These are phyloP conservation scores for Penicillium tannophilum DNA, from an alignment of 495 filamentous ascomycete genomes.

Conservation along the genomic window DNA sequence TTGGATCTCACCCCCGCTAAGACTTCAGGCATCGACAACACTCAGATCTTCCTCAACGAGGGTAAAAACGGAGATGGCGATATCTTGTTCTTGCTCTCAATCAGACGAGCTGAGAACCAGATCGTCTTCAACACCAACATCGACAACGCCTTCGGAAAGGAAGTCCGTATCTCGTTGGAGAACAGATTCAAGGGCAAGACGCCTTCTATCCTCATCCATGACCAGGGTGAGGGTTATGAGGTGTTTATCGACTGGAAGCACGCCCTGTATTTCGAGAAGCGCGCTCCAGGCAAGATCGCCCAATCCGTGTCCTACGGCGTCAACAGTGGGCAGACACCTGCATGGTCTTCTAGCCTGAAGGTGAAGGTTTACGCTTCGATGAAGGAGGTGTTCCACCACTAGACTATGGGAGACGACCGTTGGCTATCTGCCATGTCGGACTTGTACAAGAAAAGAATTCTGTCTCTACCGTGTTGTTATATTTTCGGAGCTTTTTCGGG, in stretches of 20 bases:
- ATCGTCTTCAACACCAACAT: constrained; percentile 14
- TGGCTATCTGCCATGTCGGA: too few species aligned
- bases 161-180: constrained; percentile 8
- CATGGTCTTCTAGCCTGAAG: not conserved
- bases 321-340: constrained; percentile 10
- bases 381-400: constrained; percentile 11
- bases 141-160: constrained; percentile 9
- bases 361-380: constrained; percentile 13
- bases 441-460: too few species aligned
- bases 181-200: constrained; percentile 5
- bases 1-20: constrained; percentile 6
- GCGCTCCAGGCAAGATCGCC: constrained; percentile 3
- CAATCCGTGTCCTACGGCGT: constrained; percentile 9
- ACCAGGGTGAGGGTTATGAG: constrained; percentile 18
- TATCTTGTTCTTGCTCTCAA: constrained; percentile 11
- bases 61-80: constrained; percentile 3
- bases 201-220: constrained; percentile 16
- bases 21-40: constrained; percentile 9
- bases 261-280: constrained; percentile 11
- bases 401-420: not conserved
- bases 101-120: constrained; percentile 10
- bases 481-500: too few species aligned
- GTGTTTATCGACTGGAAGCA: constrained; percentile 15
- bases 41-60: constrained; percentile 6
- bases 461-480: too few species aligned